These are phyloP conservation scores for Gracilaria domingensis DNA, from an alignment of 23 red algal species.

Conservation along the genomic window DNA sequence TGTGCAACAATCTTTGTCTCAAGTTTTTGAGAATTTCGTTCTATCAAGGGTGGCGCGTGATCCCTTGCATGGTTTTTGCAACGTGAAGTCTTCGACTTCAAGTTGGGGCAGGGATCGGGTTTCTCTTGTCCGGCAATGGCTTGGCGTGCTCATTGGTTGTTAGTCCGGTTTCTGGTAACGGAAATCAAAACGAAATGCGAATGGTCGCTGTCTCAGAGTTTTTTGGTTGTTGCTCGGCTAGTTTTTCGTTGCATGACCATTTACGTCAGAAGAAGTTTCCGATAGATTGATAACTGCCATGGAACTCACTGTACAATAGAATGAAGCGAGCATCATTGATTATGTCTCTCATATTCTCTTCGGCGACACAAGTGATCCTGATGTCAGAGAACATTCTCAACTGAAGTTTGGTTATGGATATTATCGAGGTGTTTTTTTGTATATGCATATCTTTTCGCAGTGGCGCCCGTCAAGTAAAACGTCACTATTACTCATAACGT, in stretches of 20 bases:
- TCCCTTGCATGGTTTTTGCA: conserved; percentile 98
- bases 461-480: conserved; percentile 96
- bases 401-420: conserved; percentile 84
- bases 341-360: conserved; percentile 82
- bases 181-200: conserved; percentile 90
- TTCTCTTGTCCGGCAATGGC: conserved; percentile 77
- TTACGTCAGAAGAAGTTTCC: conserved; percentile 95
- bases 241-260: conserved; percentile 98
- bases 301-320: conserved; percentile 97
- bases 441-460: conserved; percentile 95
- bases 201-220: conserved; percentile 90
- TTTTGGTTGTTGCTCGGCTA: conserved; percentile 85
- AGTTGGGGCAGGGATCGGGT: conserved; percentile 86
- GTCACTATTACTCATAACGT: conserved; percentile 97
- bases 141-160: conserved; percentile 81
- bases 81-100: conserved; percentile 93
- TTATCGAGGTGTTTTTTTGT: conserved; percentile 74
- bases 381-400: conserved; percentile 57
- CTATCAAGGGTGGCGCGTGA: conserved; percentile 96
- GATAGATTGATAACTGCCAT: conserved; percentile 92
- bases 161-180: conserved; percentile 80
- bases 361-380: conserved; percentile 76
- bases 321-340: conserved; percentile 90
- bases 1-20: conserved; percentile 96
- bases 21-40: conserved; percentile 97